phyloP scores from a whole-genome alignment of 2,329 filamentous ascomycete species.

The Zasmidium cellare region DNA sequence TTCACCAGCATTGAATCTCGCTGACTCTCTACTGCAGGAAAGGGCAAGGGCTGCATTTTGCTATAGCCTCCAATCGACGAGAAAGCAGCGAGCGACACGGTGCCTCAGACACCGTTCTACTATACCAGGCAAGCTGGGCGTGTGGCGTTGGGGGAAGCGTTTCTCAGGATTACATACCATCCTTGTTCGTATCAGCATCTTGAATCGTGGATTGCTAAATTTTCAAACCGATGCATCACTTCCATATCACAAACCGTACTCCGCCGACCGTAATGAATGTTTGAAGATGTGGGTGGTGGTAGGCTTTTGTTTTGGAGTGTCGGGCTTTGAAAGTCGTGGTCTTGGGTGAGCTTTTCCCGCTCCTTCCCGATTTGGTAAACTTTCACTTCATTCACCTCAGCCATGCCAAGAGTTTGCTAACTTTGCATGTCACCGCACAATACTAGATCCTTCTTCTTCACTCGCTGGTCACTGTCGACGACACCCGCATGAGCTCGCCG shows the following conservation, averaged over 20 bases:
- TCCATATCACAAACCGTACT: no score
- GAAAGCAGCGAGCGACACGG: slow-evolving; percentile 4
- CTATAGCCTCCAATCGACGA: slow-evolving; percentile 22
- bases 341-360: background rate
- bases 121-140: slow-evolving; percentile 19
- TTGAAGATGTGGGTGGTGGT: background rate
- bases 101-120: slow-evolving; percentile 18
- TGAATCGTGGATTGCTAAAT: background rate
- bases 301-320: background rate
- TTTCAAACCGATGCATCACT: background rate
- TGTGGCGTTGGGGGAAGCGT: slow-evolving; percentile 20
- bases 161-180: slow-evolving; percentile 17
- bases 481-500: background rate
- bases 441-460: background rate
- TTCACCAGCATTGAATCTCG: background rate
- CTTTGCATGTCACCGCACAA: background rate
- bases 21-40: slow-evolving; percentile 20
- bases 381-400: background rate
- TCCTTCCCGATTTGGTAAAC: slow-evolving; percentile 1
- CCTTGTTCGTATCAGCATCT: background rate
- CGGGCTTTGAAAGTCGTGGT: background rate
- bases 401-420: background rate
- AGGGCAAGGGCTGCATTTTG: slow-evolving; percentile 36
- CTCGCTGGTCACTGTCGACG: background rate
- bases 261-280: slow-evolving; percentile 1